phyloP scores from a whole-genome alignment of 2,329 filamentous ascomycete species.

The Dactylellina sp. region DNA sequence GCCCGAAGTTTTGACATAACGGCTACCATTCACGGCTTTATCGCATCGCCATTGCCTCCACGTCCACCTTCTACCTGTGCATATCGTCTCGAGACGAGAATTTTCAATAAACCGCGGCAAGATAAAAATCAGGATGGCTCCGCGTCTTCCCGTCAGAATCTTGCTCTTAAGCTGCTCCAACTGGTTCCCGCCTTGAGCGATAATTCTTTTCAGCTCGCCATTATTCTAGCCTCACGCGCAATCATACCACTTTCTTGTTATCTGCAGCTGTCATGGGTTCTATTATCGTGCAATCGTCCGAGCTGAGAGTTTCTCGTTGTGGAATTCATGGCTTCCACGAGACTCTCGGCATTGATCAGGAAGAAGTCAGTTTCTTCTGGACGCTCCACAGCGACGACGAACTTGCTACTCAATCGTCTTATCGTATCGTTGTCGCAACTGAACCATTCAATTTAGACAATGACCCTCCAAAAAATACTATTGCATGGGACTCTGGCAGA shows the following conservation, averaged over 20 bases:
- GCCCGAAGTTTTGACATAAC: neutral
- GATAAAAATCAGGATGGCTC: neutral
- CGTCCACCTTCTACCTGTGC: too few species aligned
- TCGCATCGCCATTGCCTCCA: neutral
- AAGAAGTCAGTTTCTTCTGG: slow-evolving; percentile 64
- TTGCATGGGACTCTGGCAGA: slow-evolving; percentile 59
- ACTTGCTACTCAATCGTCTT: slow-evolving; percentile 62
- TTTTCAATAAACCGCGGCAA: neutral
- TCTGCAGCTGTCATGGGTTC: slow-evolving; percentile 14
- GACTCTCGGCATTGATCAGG: slow-evolving; percentile 64
- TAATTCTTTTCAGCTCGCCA: too few species aligned
- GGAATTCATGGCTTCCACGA: slow-evolving; percentile 65
- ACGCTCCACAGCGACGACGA: slow-evolving; percentile 61
- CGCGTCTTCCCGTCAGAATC: neutral
- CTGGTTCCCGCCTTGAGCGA: neutral
- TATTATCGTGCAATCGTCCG: slow-evolving; percentile 3
- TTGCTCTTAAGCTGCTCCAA: neutral
- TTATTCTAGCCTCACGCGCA: neutral
- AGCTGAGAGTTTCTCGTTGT: slow-evolving; percentile 62
- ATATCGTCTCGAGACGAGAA: too few species aligned
- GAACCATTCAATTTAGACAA: slow-evolving; percentile 18
- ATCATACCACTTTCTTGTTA: neutral
- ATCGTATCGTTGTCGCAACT: slow-evolving; percentile 59
- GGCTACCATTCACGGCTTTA: slow-evolving; percentile 1
- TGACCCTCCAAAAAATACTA: neutral